Conservation (phyloP, 192 early-diverging fungal species). For the Backusella australiensis region DNA sequence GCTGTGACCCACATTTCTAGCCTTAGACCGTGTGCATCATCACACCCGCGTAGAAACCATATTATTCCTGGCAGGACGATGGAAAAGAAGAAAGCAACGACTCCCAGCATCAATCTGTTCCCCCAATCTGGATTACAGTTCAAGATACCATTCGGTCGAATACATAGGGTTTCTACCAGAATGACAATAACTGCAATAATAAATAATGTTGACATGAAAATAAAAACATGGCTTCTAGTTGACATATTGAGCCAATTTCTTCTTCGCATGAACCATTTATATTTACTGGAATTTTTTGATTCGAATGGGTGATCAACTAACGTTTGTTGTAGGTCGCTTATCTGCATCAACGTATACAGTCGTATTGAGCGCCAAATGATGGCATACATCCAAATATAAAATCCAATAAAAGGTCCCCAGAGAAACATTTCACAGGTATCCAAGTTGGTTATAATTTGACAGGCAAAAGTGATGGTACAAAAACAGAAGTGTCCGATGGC, state of each 20-base stretch:
- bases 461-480: background rate
- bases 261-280: conserved; percentile 1
- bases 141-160: background rate
- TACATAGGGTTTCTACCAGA: background rate
- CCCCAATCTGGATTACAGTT: conserved; percentile 2
- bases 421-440: conserved; percentile 16
- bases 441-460: background rate
- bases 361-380: conserved; percentile 11
- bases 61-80: conserved; percentile 46
- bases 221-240: background rate
- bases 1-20: conserved; percentile 53
- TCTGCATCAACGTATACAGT: conserved; percentile 5
- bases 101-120: background rate
- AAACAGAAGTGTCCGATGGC: conserved; percentile 16
- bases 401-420: conserved; percentile 8
- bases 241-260: background rate
- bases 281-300: background rate
- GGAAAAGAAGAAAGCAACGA: conserved; percentile 36
- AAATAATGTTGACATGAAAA: background rate
- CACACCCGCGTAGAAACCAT: conserved; percentile 38
- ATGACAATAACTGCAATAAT: background rate
- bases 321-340: conserved; percentile 6
- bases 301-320: background rate
- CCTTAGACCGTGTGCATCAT: conserved; percentile 58
- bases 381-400: conserved; percentile 16